A percentile compares a stretch with the other conserved stretches of the same genome.
phyloP scores from a whole-genome alignment of 768 basidiomycete species.

The Serendipita indica region DNA sequence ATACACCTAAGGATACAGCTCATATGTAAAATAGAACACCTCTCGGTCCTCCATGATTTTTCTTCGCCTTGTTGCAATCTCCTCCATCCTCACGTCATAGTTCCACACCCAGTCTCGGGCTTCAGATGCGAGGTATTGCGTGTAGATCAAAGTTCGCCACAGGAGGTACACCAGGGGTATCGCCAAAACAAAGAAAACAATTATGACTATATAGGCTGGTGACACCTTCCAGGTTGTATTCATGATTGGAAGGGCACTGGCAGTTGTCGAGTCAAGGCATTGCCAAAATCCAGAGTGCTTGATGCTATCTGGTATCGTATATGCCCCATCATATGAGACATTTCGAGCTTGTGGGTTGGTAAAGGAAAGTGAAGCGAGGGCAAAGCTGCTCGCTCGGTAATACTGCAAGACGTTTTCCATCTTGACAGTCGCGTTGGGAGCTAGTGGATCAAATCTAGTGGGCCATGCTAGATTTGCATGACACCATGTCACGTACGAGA shows the following conservation, averaged over 20 bases:
- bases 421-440: neutral
- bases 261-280: neutral
- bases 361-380: constrained; percentile 8
- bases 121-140: too few relatives aligned
- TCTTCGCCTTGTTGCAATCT: too few relatives aligned
- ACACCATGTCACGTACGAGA: neutral
- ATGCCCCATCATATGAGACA: neutral
- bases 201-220: too few relatives aligned
- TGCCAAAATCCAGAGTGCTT: neutral
- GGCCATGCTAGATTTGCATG: neutral
- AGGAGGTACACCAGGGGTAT: too few relatives aligned
- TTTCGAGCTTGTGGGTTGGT: constrained; percentile 10
- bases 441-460: neutral
- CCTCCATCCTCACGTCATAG: too few relatives aligned
- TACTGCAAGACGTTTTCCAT: constrained; percentile 12
- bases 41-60: too few relatives aligned
- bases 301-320: neutral
- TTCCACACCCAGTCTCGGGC: too few relatives aligned
- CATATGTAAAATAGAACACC: too few relatives aligned
- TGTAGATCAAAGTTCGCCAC: too few relatives aligned
- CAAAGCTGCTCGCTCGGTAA: constrained; percentile 11
- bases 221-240: too few relatives aligned
- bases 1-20: too few relatives aligned
- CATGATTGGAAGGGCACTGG: neutral
- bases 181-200: too few relatives aligned